Evolutionary conservation across 2,329 filamentous ascomycete genomes (phyloP), one percentile per base, ranked within the genome.

Genomic region (Zymoseptoria tritici): DNA sequence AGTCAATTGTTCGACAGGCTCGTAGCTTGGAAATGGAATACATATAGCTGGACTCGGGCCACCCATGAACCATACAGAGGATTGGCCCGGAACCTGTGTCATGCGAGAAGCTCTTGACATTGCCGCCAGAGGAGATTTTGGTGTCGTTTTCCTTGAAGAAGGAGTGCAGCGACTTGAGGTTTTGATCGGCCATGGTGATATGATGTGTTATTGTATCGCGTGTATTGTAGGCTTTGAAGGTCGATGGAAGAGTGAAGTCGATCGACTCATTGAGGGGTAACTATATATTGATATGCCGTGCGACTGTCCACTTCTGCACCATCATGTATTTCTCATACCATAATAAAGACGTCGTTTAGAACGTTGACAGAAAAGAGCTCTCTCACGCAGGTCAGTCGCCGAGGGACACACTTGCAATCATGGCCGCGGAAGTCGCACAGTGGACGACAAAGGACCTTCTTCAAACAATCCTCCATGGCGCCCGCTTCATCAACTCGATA

Each of bases 51-150:
- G 74, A 74, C 65, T 80, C 76, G 4, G 77, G 78, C 64, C 78
- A 80, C 54, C 77, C 78, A 66, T 80, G 78, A 36, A 80, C 71
- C 42, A 79, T 66, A 52, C 75, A 75, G 11, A 80, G 61, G 50
- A 80, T 65, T n/a, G 70, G 65, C 8, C 71, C 72, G 0, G 66
- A 66, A 49, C 71, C 71, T 36, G 62, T 64, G 56, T 74, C 71
- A 57, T 71, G 69, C 21, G 64, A 67, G 64, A 70, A 74, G 62
- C 70, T 71, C 53, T 68, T 63, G n/a, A 75, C 61, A 0, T 62
- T 71, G 51, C 68, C 67, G 13, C 68, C 71, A 2, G 69, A 69
- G 1, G 67, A 66, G 42, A 68, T 62, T 46, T 64, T 59, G 24
- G 67, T 68, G 58, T 65, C 59, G 54, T 70, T 67, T 50, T 69